Base-by-base conservation (phyloP, 75 land plant species). In the Isoetes taiwanensis region DNA sequence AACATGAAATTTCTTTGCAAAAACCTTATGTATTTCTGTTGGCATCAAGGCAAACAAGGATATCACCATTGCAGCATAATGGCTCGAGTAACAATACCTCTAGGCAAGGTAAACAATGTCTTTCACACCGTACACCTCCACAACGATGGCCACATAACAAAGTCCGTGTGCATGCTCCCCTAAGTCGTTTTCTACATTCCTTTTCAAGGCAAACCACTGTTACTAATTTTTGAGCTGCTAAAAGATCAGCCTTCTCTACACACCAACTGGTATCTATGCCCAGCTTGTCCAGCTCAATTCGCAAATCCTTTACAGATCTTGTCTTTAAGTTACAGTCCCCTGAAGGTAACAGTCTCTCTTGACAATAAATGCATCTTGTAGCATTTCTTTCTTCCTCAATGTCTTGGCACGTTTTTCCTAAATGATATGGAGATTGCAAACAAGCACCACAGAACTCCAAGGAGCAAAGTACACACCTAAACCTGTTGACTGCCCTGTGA, bases 401-500 rank as follows among this genome's bases (percentile, higher is more conserved):
- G 34, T 57, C 73, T 34, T 70, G 67, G 56, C 73, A 70, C 19
- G 62, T 64, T 23, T 58, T 30, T 23, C 73, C 73, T 54, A 70
- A 30, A 42, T 70, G 73, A 43, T 70, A 70, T 9, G 67, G 73
- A 14, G 20, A 25, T 20, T 34, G 37, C 67, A 64, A 34, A 46
- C 73, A 70, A 19, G 42, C 55, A 3, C 61, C 73, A 48, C 67
- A 70, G 14, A 70, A 70, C 30, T 58, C 73, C 9, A 32, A n/a
- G 10, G 57, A 26, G 50, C 73, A 70, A 30, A 64, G 4, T 17
- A 43, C 27, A 24, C 73, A 70, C 43, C 67, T 20, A 43, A 53
- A 70, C 29, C 67, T 50, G 37, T 70, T 57, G 32, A 43, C 28
- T 30, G 59, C 69, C 55, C 59, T 70, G 41, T 70, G 59, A 21